These are phyloP conservation scores for Dactylellina cionopaga DNA, from an alignment of 2,329 filamentous ascomycete species.

Conservation along the genomic window DNA sequence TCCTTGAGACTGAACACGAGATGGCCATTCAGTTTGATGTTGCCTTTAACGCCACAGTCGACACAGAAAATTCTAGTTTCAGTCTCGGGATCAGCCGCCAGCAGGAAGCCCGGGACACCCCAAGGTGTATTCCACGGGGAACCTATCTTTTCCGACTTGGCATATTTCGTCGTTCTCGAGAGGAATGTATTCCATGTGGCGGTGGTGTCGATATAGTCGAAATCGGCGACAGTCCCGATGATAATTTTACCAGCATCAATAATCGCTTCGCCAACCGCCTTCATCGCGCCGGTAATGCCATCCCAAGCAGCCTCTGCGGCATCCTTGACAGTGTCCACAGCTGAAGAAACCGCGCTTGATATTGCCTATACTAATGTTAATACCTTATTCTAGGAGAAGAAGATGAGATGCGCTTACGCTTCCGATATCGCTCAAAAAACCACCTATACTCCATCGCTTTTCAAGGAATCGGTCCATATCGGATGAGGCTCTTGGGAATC, in stretches of 20 bases:
- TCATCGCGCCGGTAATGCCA: constrained; percentile 25
- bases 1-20: constrained; percentile 38
- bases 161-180: constrained; percentile 9
- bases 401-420: neutral
- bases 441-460: constrained; percentile 46
- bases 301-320: constrained; percentile 31
- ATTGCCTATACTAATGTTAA: constrained; percentile 30
- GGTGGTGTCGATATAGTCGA: constrained; percentile 39
- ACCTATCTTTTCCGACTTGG: constrained; percentile 19
- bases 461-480: constrained; percentile 3
- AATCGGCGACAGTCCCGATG: constrained; percentile 30
- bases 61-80: constrained; percentile 40
- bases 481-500: constrained; percentile 12
- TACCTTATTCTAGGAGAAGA: neutral
- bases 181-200: constrained; percentile 40
- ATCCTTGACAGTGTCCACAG: constrained; percentile 40
- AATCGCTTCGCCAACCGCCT: constrained; percentile 23
- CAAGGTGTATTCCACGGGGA: constrained; percentile 41
- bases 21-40: constrained; percentile 37
- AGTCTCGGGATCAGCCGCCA: constrained; percentile 9
- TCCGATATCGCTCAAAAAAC: constrained; percentile 42
- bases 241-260: constrained; percentile 35
- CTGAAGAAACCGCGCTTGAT: constrained; percentile 2
- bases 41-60: constrained; percentile 34
- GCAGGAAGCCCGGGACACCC: constrained; percentile 28